Base-by-base conservation (phyloP, 2,329 filamentous ascomycete species). In the Diplodia corticola region DNA sequence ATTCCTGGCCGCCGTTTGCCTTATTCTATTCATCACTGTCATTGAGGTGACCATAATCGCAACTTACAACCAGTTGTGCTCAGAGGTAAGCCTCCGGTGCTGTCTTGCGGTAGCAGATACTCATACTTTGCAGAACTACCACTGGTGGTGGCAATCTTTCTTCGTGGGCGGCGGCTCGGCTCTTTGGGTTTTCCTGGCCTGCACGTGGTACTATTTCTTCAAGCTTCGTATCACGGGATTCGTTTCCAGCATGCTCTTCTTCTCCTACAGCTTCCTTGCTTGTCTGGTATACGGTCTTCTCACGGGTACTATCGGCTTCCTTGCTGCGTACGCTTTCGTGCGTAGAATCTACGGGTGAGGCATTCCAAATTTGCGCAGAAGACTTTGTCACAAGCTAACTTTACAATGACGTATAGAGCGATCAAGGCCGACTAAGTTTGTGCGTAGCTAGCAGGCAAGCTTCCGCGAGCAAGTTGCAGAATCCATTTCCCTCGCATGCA, bases 71-170 rank as follows among this genome's bases (percentile, higher is more conserved):
- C 90, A 92, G 79, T 86, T 96, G 20, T 94, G 91, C 79, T 84
- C 87, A 1, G 92, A 96, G 81, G 85, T 86, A 77, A 70, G 79
- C 3, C 4, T n/a, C 4, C 7, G 7, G 7, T 30, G 6, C 15
- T 35, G 20, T 30, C 15, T 20, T 37, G 28, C 3, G 6, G n/a
- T 4, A 22, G 6, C 26, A n/a, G 5, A 51, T 26, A n/a, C 40
- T 15, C 40, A 17, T 20, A 33, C 35, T 30, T 7, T 30, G 49
- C 49, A 87, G 84, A 93, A 96, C 77, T 90, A 95, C 78, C 86
- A 92, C 76, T 96, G 92, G 92, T 95, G 91, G 91, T 96, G 92
- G 92, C 90, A 91, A 76, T 92, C 90, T 61, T 95, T 96, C 80
- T 79, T 91, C 57, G 86, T 93, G 9, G 92, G 92, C 51, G 90